Conservation (phyloP, 441 rosid genomes). For the Brassica balearica region DNA sequence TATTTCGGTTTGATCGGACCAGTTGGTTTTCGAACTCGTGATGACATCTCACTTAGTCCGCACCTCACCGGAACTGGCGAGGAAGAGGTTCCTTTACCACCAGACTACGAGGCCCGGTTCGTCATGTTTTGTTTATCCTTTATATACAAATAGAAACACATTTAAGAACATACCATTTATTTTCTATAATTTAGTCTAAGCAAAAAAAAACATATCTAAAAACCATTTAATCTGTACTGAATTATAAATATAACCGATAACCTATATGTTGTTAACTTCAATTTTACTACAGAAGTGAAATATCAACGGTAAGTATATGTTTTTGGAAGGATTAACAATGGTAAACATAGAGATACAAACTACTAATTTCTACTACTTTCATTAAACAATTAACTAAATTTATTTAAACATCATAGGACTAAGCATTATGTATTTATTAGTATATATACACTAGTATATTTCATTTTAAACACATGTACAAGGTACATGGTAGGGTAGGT, state of each 20-base stretch:
- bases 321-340: neutral
- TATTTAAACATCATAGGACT: neutral
- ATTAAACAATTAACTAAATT: neutral
- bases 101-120: no score
- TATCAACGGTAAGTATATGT: constrained; percentile 3
- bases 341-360: neutral
- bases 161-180: neutral
- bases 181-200: neutral
- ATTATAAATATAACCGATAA: neutral
- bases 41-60: no score
- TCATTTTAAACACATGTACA: constrained; percentile 25
- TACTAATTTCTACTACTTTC: neutral
- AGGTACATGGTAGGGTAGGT: constrained; percentile 23
- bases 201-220: neutral
- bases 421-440: no score
- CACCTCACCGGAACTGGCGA: no score
- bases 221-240: neutral
- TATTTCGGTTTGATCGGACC: no score
- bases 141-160: neutral
- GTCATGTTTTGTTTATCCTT: neutral
- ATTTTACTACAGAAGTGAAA: neutral
- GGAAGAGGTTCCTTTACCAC: no score
- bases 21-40: no score
- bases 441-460: neutral
- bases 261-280: neutral